Base-by-base conservation (phyloP, 2,329 filamentous ascomycete genomes). In the Paraphoma sp. region DNA sequence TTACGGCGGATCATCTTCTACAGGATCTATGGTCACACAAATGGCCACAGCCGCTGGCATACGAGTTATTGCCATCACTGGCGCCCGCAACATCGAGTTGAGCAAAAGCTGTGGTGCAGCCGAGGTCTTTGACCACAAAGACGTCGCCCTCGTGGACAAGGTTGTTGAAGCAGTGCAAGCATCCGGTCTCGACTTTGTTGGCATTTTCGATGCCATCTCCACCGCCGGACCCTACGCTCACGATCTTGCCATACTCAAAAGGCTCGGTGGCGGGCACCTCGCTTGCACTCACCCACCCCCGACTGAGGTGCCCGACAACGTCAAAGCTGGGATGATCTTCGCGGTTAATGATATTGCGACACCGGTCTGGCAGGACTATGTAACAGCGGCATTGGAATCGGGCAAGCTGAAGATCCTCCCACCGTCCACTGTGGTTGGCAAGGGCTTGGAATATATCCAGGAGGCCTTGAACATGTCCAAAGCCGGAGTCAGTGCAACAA, bases 1-100 rank as follows among this genome's bases (percentile, higher is more conserved):
- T 6, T 84, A 80, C 76, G 83, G 83, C 6, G 84, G 82, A 0
- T 77, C 79, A 3, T 63, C 67, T 28, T 70, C 66, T 5, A 62
- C 80, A 14, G 67, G 81, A 5, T 77, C 78, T 18, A 73, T 69
- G 12, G 76, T 75, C 0, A 77, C 80, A 18, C 80, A 82, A 53
- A 53, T 81, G 1, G 79, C 77, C 0, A 69, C 62, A 1, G 73
- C 76, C 0, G 64, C 75, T 11, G 78, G 80, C 0, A 74, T 78
- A 48, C 61, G 70, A 6, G 78, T 82, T 14, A 64, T 78, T 33
- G 59, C 75, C 0, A 76, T 78, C 0, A 68, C 72, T 0, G 76
- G 77, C 0, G 63, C 63, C 4, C 59, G 62, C 12, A 70, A 74
- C 49, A 57, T 67, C 29, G 63, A 61, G 2, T 31, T 63, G 4